phyloP scores from a whole-genome alignment of 192 early-diverging fungal genomes.

The Umbelopsis sp. region DNA sequence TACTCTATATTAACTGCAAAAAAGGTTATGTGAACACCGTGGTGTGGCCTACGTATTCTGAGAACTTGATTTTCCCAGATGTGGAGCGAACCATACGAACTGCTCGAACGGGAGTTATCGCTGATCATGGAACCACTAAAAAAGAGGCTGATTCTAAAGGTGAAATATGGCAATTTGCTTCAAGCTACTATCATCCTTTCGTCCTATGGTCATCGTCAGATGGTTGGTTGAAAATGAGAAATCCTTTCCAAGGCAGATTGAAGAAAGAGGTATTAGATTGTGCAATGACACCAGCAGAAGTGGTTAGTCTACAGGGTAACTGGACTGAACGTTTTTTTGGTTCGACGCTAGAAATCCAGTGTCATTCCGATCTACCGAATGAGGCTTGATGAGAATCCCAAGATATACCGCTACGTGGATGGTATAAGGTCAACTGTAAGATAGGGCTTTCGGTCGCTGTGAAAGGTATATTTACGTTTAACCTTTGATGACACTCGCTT shows the following conservation, averaged over 20 bases:
- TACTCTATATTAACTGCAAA: neutral
- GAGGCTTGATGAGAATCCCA: slow-evolving; percentile 12
- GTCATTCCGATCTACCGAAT: slow-evolving; percentile 22
- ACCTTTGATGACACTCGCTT: neutral
- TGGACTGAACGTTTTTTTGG: neutral
- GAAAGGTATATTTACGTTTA: neutral
- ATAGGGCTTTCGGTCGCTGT: neutral
- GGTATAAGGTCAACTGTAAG: slow-evolving; percentile 19
- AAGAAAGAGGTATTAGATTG: neutral
- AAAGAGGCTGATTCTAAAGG: neutral
- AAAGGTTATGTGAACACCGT: neutral
- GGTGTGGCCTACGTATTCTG: neutral
- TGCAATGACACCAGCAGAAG: no score
- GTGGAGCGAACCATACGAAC: neutral
- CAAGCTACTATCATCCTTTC: slow-evolving; percentile 14
- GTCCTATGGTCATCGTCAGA: neutral
- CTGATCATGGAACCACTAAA: neutral
- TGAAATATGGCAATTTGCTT: neutral
- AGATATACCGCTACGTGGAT: slow-evolving; percentile 24
- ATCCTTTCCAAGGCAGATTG: slow-evolving; percentile 4
- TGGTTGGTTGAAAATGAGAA: slow-evolving; percentile 24
- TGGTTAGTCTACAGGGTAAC: no score
- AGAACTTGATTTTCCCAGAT: neutral
- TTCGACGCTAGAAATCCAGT: neutral
- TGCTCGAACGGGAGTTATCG: neutral